Percentiles rank a stretch among this genome's conserved stretches.
These are phyloP conservation scores for Leccinum uliginosum DNA, from an alignment of 768 basidiomycete genomes.

Conservation along the genomic window DNA sequence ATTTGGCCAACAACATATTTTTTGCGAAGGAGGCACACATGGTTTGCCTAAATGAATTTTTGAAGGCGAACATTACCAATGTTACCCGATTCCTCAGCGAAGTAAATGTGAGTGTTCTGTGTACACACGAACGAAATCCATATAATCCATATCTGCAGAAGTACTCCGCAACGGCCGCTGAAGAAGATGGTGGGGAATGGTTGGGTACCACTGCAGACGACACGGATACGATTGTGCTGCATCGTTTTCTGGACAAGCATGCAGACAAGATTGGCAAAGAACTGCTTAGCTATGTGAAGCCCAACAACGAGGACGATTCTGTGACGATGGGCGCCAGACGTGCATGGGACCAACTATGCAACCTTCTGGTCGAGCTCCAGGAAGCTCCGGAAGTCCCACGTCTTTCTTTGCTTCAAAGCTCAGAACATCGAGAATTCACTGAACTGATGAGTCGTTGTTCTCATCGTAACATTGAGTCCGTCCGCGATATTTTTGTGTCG, in stretches of 20 bases:
- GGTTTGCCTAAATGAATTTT: constrained; percentile 73
- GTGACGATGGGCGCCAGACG: constrained; percentile 63
- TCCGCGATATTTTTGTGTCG: constrained; percentile 64
- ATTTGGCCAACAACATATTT: constrained; percentile 89
- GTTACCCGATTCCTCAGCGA: constrained; percentile 77
- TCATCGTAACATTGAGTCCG: constrained; percentile 55
- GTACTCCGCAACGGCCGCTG: constrained; percentile 39
- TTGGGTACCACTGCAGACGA: constrained; percentile 74
- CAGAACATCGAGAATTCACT: constrained; percentile 59
- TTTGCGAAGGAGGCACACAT: constrained; percentile 90
- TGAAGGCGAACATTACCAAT: constrained; percentile 62
- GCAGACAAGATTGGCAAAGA: constrained; percentile 88
- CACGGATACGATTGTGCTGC: constrained; percentile 77
- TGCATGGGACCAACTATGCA: constrained; percentile 82
- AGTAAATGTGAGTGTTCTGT: constrained; percentile 49
- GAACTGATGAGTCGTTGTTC: constrained; percentile 64
- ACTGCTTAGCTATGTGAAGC: constrained; percentile 65
- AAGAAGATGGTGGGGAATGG: constrained; percentile 71
- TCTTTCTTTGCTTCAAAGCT: constrained; percentile 44
- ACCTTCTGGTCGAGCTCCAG: constrained; percentile 74
- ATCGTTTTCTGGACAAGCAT: constrained; percentile 80
- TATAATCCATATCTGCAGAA: constrained; percentile 30
- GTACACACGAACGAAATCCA: not conserved
- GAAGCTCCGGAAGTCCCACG: constrained; percentile 63
- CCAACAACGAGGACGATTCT: constrained; percentile 49